Percentiles rank a stretch among this genome's conserved stretches.
Evolutionary conservation across 805 yeast species (phyloP).

Genomic region (Candida boleticola): DNA sequence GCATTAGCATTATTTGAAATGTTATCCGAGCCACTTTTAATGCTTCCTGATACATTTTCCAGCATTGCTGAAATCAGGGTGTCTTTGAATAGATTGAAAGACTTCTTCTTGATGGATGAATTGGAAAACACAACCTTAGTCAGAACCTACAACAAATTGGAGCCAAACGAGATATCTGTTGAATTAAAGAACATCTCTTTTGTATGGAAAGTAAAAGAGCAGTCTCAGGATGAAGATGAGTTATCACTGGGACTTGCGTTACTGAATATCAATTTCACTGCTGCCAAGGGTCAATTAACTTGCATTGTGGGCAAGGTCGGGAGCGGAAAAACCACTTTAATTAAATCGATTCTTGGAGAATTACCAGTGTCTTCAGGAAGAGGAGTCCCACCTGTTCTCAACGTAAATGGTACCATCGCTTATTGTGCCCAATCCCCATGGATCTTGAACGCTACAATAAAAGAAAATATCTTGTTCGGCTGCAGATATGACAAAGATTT

Average conservation of each 20-base stretch:
- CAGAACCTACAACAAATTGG: constrained; percentile 15
- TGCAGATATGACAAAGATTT: constrained; percentile 26
- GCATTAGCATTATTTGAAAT: constrained; percentile 37
- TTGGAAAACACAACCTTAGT: constrained; percentile 23
- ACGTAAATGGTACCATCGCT: constrained; percentile 32
- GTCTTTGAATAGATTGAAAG: constrained; percentile 31
- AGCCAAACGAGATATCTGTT: constrained; percentile 23
- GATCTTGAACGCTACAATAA: constrained; percentile 39
- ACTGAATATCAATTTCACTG: constrained; percentile 27
- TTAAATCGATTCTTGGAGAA: constrained; percentile 35
- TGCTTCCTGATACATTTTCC: constrained; percentile 31
- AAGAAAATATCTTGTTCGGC: constrained; percentile 40
- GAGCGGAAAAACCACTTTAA: constrained; percentile 37
- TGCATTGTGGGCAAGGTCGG: constrained; percentile 44
- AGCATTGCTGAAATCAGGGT: constrained; percentile 29
- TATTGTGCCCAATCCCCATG: constrained; percentile 42
- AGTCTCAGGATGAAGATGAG: constrained; percentile 4
- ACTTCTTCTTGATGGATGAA: constrained; percentile 33
- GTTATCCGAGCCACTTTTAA: constrained; percentile 32
- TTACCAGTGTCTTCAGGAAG: constrained; percentile 11
- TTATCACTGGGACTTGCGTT: too few relatives aligned
- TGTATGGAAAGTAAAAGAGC: constrained; percentile 23
- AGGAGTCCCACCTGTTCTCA: constrained; percentile 16
- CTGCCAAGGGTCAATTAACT: constrained; percentile 33
- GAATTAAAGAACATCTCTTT: constrained; percentile 29